Evolutionary conservation across 371 early-diverging fungal species (phyloP).

Genomic region (Mortierella sp.): DNA sequence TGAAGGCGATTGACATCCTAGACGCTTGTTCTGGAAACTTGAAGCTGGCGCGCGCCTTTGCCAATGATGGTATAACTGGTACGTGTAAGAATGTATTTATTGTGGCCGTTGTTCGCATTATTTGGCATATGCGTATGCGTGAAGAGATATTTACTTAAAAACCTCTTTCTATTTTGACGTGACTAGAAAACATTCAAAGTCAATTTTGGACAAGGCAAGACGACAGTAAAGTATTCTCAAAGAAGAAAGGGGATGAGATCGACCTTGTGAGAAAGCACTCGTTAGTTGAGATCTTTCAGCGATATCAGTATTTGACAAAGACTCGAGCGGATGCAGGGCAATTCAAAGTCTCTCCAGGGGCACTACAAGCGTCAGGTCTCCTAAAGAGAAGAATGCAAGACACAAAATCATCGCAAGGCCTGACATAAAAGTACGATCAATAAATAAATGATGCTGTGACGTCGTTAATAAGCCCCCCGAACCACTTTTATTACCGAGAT

Average conservation of each 20-base stretch:
- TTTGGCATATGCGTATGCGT: too few relatives aligned
- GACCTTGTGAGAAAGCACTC: conserved; percentile 18
- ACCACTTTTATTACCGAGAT: too few relatives aligned
- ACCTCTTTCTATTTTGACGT: neutral
- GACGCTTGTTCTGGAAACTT: conserved; percentile 46
- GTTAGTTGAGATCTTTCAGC: conserved; percentile 10
- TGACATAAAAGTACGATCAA: too few relatives aligned
- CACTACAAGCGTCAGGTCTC: neutral
- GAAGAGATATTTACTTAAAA: neutral
- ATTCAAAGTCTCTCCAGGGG: conserved; percentile 8
- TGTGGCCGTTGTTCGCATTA: neutral
- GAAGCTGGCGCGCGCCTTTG: neutral
- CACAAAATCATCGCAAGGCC: too few relatives aligned
- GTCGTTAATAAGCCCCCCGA: too few relatives aligned
- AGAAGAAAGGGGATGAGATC: conserved; percentile 9
- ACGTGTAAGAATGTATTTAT: neutral
- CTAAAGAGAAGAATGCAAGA: conserved; percentile 7
- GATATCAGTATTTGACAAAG: conserved; percentile 23
- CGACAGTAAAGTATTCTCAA: conserved; percentile 20
- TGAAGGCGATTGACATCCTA: conserved; percentile 37
- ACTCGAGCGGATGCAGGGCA: conserved; percentile 29
- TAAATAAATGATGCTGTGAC: too few relatives aligned
- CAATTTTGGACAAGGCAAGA: conserved; percentile 46
- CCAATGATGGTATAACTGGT: conserved; percentile 37
- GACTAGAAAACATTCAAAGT: conserved; percentile 19